Conservation (phyloP, 257 asterid species). For the Perilla frutescens region DNA sequence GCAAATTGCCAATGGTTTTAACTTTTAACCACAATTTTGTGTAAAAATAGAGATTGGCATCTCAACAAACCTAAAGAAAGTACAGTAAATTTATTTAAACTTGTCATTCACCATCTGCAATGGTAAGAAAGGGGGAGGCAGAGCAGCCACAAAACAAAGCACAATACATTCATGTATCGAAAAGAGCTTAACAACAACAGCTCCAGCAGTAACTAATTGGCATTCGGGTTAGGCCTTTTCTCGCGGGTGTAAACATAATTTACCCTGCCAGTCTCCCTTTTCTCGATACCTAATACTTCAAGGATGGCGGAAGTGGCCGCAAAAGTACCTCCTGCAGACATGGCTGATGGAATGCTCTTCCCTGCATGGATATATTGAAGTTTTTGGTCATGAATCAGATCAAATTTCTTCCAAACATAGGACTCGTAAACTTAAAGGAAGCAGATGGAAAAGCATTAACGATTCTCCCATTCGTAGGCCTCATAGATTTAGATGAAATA, state of each 20-base stretch:
- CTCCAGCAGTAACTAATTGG: slow-evolving; percentile 42
- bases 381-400: slow-evolving; percentile 14
- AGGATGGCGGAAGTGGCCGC: slow-evolving; percentile 74
- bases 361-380: slow-evolving; percentile 44
- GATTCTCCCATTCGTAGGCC: not conserved
- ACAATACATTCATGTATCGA: slow-evolving; percentile 31
- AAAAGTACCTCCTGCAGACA: slow-evolving; percentile 83
- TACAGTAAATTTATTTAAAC: slow-evolving; percentile 35
- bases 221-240: slow-evolving; percentile 65
- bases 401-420: slow-evolving; percentile 5
- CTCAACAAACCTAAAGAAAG: slow-evolving; percentile 18
- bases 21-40: slow-evolving; percentile 27
- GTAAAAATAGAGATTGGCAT: slow-evolving; percentile 31
- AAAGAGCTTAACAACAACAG: slow-evolving; percentile 14
- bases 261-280: slow-evolving; percentile 78
- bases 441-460: not conserved
- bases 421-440: not conserved
- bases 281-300: slow-evolving; percentile 76
- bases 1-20: not conserved
- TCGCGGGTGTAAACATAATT: slow-evolving; percentile 77
- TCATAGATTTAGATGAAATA: not conserved
- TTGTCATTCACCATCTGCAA: slow-evolving; percentile 29
- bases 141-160: slow-evolving; percentile 36
- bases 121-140: slow-evolving; percentile 27
- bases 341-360: slow-evolving; percentile 75